Percentiles rank a stretch among this genome's conserved stretches.
Conservation (phyloP, 495 filamentous ascomycete species). For the Neurospora intermedia region DNA sequence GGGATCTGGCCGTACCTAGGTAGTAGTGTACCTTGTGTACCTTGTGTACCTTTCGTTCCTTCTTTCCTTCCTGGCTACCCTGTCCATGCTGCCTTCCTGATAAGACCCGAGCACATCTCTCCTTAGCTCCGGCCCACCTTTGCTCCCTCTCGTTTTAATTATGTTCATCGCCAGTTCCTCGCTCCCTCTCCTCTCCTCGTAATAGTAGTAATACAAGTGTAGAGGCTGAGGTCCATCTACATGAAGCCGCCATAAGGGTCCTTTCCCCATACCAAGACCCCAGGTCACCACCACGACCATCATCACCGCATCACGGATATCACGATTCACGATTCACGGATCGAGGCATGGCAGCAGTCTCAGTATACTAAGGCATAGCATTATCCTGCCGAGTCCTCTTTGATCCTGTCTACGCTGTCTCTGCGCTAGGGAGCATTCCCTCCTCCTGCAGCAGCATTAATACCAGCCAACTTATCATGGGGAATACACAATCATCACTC, state of each 20-base stretch:
- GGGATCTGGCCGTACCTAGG: neutral
- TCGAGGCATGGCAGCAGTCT: slow-evolving; percentile 31
- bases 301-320: neutral
- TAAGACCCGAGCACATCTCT: neutral
- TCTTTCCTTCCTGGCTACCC: neutral
- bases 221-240: slow-evolving; percentile 9
- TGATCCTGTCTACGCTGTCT: neutral
- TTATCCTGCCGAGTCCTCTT: slow-evolving; percentile 16
- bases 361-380: slow-evolving; percentile 28
- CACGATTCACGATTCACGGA: neutral
- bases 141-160: neutral
- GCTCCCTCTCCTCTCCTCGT: slow-evolving; percentile 2
- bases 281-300: slow-evolving; percentile 6
- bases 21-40: neutral
- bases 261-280: slow-evolving; percentile 11
- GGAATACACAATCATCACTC: slow-evolving; percentile 36
- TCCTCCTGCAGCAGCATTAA: slow-evolving; percentile 5
- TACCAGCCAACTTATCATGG: slow-evolving; percentile 24
- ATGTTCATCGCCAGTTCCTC: neutral
- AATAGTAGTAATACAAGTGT: slow-evolving; percentile 5
- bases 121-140: neutral
- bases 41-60: neutral
- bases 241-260: slow-evolving; percentile 12
- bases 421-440: slow-evolving; percentile 1
- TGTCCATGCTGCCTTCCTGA: neutral